Base-by-base conservation (phyloP, 495 filamentous ascomycete species). In the Cercophora newfieldiana region DNA sequence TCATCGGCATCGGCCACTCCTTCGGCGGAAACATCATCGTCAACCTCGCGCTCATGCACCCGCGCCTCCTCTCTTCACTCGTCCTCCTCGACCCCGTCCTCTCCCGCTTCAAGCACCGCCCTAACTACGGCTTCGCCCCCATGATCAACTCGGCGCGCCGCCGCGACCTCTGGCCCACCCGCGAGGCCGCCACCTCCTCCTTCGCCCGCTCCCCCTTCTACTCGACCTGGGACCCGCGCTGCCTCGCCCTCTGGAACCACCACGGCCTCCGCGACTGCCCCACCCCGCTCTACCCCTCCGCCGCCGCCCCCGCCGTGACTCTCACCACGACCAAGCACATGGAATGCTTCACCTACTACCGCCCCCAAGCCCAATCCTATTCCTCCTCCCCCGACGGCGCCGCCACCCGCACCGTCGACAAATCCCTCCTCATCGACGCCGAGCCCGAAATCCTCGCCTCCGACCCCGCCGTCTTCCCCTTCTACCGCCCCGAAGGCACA, bases 1-100 rank as follows among this genome's bases (percentile, higher is more conserved):
- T 97, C n/a, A 78, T 97, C 63, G 95, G 94, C 29, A 74, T 99
- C 3, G 95, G 95, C 22, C 95, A 99, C 78, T 94, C 90, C 74
- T 90, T 93, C 83, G 95, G 95, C 68, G 94, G 85, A 65, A 85
- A 84, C 72, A 85, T 90, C 59, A 84, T 92, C 67, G 75, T 79
- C 62, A 80, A 85, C 61, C 74, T 85, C 18, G 81, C 91, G 19
- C 80, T 95, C 16, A 83, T 93, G 66, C 91, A 97, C 79, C 93
- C 95, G 8, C 88, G 93, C 3, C 86, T 98, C 10, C 83, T 97
- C 65, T 83, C 88, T 59, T 87, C 87, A 2, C 71, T 97, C 7
- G 81, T 96, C 55, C 84, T 96, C 6, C 79, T 97, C 1, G 94
- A 98, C 74, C 93, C 94, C 5, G 86, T 90, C 69, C 77, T 75